Evolutionary conservation across 495 filamentous ascomycete species (phyloP), one percentile per base, ranked within the genome.

Genomic region (Geoglossum glabrum): DNA sequence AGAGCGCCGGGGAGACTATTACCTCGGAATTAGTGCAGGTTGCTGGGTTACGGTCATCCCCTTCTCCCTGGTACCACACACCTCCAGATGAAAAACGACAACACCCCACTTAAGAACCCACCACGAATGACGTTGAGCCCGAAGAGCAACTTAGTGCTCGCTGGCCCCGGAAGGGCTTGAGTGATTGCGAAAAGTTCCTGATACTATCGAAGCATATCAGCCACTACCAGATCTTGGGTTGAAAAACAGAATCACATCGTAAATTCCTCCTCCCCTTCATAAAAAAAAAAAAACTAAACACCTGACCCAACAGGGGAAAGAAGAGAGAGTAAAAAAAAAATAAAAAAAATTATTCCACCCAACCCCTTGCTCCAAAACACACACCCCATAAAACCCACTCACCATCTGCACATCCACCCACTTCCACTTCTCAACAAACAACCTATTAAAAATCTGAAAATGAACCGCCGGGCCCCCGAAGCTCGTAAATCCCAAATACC

Each of bases 131-230:
- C 63, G 30, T 82, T 79, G 30, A 90, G 79, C 61, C 81, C 85
- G 61, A 85, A 90, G 0, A 79, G 64, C 81, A 90, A 87, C 68
- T 90, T 90, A 19, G 85, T 89, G 64, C 79, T 84, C 0, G 65
- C 86, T 0, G 87, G 86, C 0, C 87, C 87, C 0, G 83, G 80
- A 21, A 90, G 76, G 15, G 81, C 80, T 66, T 90, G 86, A 50
- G 78, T 84, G 60, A 93, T 70, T 21, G 83, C 83, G 66, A 90
- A 93, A 17, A 90, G 75, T 63, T 93, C 86, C 69, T 89, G 83
- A 68, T 85, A 93, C 82, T 86, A 59, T 30, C 21, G 25, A 38
- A 5, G 54, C 17, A n/a, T n/a, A n/a, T n/a, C n/a, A n/a, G n/a
- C n/a, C n/a, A n/a, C n/a, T n/a, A n/a, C n/a, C n/a, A n/a, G n/a